Evolutionary conservation across 805 yeast genomes (phyloP).

Genomic region (Candida pseudoglaebosa): DNA sequence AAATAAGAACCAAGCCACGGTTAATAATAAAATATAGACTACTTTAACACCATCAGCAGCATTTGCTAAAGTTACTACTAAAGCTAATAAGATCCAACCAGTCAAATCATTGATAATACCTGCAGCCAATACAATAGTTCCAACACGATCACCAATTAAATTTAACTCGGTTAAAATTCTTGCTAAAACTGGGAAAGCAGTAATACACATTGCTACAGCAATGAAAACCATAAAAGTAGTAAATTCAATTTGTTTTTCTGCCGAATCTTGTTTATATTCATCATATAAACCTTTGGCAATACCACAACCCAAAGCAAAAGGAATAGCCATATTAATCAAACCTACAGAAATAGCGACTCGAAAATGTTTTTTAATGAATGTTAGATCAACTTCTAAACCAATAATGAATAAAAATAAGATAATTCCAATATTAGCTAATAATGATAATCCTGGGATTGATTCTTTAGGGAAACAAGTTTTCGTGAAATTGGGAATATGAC

Average conservation of each 20-base stretch:
- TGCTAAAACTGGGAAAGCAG: constrained; percentile 83
- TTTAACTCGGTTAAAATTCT: constrained; percentile 73
- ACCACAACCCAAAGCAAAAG: constrained; percentile 76
- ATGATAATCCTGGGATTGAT: constrained; percentile 59
- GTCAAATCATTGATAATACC: constrained; percentile 76
- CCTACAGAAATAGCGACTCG: constrained; percentile 68
- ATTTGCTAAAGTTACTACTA: constrained; percentile 73
- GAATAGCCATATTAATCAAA: constrained; percentile 66
- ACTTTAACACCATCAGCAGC: constrained; percentile 66
- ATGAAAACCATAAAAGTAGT: constrained; percentile 77
- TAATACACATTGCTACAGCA: constrained; percentile 79
- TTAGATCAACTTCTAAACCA: constrained; percentile 74
- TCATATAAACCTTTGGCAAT: constrained; percentile 66
- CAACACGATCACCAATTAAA: constrained; percentile 67
- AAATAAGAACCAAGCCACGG: constrained; percentile 66
- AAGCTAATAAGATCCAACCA: constrained; percentile 79
- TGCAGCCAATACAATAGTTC: constrained; percentile 69
- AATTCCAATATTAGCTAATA: constrained; percentile 72
- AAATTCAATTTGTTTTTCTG: constrained; percentile 43
- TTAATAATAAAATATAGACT: constrained; percentile 61
- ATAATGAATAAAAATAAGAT: constrained; percentile 71
- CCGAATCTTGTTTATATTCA: constrained; percentile 39
- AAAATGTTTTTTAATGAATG: constrained; percentile 57
- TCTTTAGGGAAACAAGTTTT: constrained; percentile 57
- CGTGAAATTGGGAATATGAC: constrained; percentile 66